Percentiles rank a stretch among this genome's conserved stretches.
phyloP scores from a whole-genome alignment of 1,284 basidiomycete genomes.

The Trichosporon faecale region DNA sequence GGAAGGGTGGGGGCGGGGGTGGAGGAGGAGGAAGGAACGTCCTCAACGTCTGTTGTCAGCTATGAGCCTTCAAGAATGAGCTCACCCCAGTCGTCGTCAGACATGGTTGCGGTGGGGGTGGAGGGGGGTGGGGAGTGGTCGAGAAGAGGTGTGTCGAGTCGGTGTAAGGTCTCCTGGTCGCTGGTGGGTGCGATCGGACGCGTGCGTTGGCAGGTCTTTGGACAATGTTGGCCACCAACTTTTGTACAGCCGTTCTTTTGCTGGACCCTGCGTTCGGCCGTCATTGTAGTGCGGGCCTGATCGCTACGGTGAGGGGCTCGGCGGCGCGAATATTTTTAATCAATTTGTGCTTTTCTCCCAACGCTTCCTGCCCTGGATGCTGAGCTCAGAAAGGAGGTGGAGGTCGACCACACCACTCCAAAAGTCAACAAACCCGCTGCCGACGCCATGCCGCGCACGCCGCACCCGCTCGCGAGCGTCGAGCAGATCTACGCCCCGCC shows the following conservation, averaged over 20 bases:
- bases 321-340: constrained; percentile 11
- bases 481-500: constrained; percentile 74
- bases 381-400: neutral
- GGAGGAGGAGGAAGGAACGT: constrained; percentile 53
- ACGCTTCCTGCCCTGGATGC: neutral
- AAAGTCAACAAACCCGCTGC: neutral
- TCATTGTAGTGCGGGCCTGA: neutral
- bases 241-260: constrained; percentile 19
- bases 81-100: constrained; percentile 48
- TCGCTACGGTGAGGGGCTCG: neutral
- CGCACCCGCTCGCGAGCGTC: constrained; percentile 80
- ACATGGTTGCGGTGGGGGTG: constrained; percentile 29
- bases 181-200: neutral
- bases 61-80: no score
- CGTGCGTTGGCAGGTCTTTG: neutral
- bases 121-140: neutral
- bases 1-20: constrained; percentile 51
- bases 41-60: constrained; percentile 52
- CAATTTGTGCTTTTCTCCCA: constrained; percentile 21
- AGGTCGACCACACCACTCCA: constrained; percentile 4
- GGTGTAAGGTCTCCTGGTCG: neutral
- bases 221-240: constrained; percentile 16
- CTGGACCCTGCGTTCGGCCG: constrained; percentile 2
- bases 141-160: neutral
- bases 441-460: constrained; percentile 49